These are phyloP conservation scores for Rhynchosporium agropyri DNA, from an alignment of 2,329 filamentous ascomycete genomes.

Conservation along the genomic window DNA sequence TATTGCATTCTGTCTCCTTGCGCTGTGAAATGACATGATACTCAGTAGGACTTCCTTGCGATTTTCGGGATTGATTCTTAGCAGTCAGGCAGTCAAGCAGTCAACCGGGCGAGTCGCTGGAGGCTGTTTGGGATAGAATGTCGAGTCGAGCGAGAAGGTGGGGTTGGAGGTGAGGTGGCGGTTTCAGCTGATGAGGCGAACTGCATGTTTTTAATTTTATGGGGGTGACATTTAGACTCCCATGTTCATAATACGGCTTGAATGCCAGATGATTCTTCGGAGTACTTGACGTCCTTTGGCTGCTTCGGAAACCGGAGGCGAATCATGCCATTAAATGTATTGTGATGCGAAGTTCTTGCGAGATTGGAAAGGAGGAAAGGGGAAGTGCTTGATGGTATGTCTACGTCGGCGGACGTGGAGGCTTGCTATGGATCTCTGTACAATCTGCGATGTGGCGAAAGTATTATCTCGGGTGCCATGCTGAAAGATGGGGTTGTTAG, in stretches of 20 bases:
- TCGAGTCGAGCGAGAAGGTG: not conserved
- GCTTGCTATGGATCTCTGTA: no score
- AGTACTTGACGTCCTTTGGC: not conserved
- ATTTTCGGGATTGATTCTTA: not conserved
- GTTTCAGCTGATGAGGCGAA: constrained; percentile 8
- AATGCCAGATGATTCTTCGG: no score
- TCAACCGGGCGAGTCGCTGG: not conserved
- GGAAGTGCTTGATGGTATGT: not conserved
- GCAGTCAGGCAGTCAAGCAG: no score
- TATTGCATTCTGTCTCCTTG: not conserved
- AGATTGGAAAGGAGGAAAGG: not conserved
- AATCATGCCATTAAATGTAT: not conserved
- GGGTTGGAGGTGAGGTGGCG: not conserved
- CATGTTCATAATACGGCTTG: not conserved
- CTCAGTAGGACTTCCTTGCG: not conserved
- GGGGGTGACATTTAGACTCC: constrained; percentile 9
- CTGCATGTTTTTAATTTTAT: constrained; percentile 9
- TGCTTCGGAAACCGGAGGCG: not conserved
- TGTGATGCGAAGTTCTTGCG: not conserved
- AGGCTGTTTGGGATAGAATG: not conserved
- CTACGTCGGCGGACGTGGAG: no score
- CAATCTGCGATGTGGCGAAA: no score
- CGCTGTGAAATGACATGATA: not conserved
- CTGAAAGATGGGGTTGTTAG: no score
- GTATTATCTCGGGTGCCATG: no score